These are phyloP conservation scores for Aspergillus nanangensis DNA, from an alignment of 495 filamentous ascomycete species.

Conservation along the genomic window DNA sequence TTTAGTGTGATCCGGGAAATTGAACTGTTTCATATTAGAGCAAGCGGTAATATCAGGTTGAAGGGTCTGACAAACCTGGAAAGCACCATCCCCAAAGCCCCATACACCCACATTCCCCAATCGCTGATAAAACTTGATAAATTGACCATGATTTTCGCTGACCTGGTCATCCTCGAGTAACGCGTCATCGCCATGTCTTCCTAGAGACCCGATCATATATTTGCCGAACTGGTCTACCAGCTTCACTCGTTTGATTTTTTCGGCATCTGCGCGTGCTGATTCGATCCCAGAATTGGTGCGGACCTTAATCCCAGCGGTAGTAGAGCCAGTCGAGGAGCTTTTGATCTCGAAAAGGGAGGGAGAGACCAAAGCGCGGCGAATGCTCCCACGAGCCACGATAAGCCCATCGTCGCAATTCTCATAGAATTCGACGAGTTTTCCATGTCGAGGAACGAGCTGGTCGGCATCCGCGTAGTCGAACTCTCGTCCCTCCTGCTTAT, in stretches of 20 bases:
- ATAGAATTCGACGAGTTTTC: constrained; percentile 70
- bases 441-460: constrained; percentile 61
- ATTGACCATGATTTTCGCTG: constrained; percentile 46
- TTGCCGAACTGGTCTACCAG: constrained; percentile 90
- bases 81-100: constrained; percentile 82
- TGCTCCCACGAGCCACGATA: constrained; percentile 43
- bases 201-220: constrained; percentile 74
- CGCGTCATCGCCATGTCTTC: constrained; percentile 43
- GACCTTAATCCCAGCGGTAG: constrained; percentile 33
- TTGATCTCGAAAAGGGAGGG: constrained; percentile 52
- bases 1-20: constrained; percentile 98
- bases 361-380: constrained; percentile 57
- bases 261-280: constrained; percentile 53
- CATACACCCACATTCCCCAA: constrained; percentile 84
- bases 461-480: constrained; percentile 56
- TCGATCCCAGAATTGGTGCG: constrained; percentile 49
- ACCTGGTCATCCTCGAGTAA: constrained; percentile 23
- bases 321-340: constrained; percentile 11
- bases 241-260: constrained; percentile 67
- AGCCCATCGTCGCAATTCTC: constrained; percentile 59
- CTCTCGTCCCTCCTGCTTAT: constrained; percentile 46
- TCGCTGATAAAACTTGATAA: constrained; percentile 84
- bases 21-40: constrained; percentile 55
- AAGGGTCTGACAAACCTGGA: constrained; percentile 57
- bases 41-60: constrained; percentile 1